phyloP scores from a whole-genome alignment of 768 basidiomycete species.

The Arthromyces matolae region DNA sequence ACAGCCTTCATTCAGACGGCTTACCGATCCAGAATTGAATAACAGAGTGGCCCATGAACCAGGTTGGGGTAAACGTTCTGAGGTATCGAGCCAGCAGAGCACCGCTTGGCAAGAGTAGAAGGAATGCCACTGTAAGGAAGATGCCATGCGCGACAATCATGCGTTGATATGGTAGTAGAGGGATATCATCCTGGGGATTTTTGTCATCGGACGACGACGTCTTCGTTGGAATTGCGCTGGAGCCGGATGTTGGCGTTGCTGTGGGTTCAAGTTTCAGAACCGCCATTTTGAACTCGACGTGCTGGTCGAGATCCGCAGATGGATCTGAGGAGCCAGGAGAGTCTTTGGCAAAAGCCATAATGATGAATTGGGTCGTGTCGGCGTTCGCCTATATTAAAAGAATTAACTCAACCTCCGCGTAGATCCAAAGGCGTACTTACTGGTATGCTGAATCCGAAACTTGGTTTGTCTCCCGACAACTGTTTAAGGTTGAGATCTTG shows the following conservation, averaged over 20 bases:
- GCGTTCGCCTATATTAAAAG: constrained; percentile 34
- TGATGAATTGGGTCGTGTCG: constrained; percentile 41
- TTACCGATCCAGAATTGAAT: constrained; percentile 46
- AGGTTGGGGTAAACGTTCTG: constrained; percentile 43
- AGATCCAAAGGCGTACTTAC: neutral
- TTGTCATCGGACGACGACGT: constrained; percentile 11
- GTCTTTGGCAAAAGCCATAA: constrained; percentile 54
- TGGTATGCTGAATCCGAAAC: constrained; percentile 23
- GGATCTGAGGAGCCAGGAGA: constrained; percentile 44
- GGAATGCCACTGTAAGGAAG: constrained; percentile 46
- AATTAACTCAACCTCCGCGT: neutral
- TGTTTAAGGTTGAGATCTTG: constrained; percentile 18
- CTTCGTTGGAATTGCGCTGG: constrained; percentile 17
- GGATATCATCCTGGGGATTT: constrained; percentile 25
- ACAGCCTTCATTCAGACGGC: constrained; percentile 7
- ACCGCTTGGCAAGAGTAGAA: constrained; percentile 50
- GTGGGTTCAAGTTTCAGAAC: constrained; percentile 54
- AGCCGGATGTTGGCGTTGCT: constrained; percentile 20
- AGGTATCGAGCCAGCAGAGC: constrained; percentile 52
- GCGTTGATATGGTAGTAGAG: constrained; percentile 44
- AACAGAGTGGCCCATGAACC: constrained; percentile 54
- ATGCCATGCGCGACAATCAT: constrained; percentile 54
- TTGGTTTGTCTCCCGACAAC: constrained; percentile 39
- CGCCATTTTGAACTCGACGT: constrained; percentile 40
- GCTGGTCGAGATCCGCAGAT: constrained; percentile 45